Base-by-base conservation (phyloP, 129 eudicot genomes). In the Calendula officinalis region DNA sequence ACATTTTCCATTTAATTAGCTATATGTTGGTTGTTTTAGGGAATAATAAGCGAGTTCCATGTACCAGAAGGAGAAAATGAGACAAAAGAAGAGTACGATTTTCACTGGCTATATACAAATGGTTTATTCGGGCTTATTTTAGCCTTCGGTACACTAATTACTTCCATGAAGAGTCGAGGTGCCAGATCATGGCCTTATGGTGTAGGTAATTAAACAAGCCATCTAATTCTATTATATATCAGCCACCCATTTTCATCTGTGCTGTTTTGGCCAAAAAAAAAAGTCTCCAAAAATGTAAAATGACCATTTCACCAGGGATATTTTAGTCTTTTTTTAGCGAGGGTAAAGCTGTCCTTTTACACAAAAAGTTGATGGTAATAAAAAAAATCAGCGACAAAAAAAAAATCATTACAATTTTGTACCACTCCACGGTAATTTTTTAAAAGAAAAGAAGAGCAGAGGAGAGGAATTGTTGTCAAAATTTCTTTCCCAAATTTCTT, bases 101-200 rank as follows among this genome's bases (percentile, higher is more conserved):
- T 86, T 62, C 81, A 77, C 11, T 85, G 87, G 95, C 73, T 86
- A 16, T 89, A 83, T 60, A 66, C 83, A 52, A 89, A 89, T 60
- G 97, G 97, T 9, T 57, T 85, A 45, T 76, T 83, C 10, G 88
- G 84, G 4, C 13, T 89, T 56, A 81, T 89, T 36, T 81, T 89
- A 76, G 71, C 86, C 9, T 74, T 74, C 65, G 97, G 97, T 43
- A 43, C 85, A 44, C 84, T 89, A 37, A 52, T 81, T 17, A 78
- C 90, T 68, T 66, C 95, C 68, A 66, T 89, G 17, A 83, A 78
- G 76, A 89, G 88, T 64, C 73, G 85, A 74, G 65, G 46, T 48
- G 97, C 97, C 13, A 78, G 97, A 71, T 78, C 97, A 6, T 91
- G 98, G 98, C 84, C 80, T 38, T 91, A 87, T 71, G 97, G 90